Conservation (phyloP, 139 green algal species). For the Chlamydomonas sp. region DNA sequence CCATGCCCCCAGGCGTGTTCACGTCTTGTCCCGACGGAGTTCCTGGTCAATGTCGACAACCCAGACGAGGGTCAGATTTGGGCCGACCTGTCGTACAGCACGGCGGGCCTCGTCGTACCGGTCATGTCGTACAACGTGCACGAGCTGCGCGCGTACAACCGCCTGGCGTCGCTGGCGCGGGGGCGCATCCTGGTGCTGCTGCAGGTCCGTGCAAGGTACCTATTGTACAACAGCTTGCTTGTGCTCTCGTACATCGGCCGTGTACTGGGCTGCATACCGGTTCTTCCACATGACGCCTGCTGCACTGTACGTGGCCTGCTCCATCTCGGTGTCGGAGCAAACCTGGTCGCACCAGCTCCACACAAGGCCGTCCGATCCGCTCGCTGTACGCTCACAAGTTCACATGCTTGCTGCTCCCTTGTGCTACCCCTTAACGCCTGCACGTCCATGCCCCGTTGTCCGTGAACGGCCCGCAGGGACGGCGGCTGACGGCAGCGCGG, state of each 20-base stretch:
- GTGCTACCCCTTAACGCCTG: not conserved
- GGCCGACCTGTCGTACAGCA: slow-evolving; percentile 33
- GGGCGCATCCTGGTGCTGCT: slow-evolving; percentile 42
- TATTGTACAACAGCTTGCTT: not conserved
- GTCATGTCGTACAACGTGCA: slow-evolving; percentile 45
- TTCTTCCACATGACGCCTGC: not conserved
- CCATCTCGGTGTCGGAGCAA: too few relatives aligned
- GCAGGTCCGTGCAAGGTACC: not conserved
- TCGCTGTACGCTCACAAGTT: not conserved
- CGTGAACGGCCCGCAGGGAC: not conserved
- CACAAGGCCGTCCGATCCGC: not conserved
- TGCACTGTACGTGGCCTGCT: too few relatives aligned
- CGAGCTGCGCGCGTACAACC: slow-evolving; percentile 47
- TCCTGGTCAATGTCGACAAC: slow-evolving; percentile 35
- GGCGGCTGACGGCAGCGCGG: not conserved
- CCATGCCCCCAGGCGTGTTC: not conserved
- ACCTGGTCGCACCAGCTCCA: not conserved
- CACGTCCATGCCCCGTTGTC: not conserved
- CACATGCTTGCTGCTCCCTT: too few relatives aligned
- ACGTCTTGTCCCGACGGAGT: not conserved
- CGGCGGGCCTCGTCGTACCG: slow-evolving; percentile 33
- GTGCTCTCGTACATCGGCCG: not conserved
- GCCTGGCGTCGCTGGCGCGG: slow-evolving; percentile 39
- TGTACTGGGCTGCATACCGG: too few relatives aligned
- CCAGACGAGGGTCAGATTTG: slow-evolving; percentile 6